Conservation (phyloP, 2,329 filamentous ascomycete genomes). For the Pyrenochaeta sp. region DNA sequence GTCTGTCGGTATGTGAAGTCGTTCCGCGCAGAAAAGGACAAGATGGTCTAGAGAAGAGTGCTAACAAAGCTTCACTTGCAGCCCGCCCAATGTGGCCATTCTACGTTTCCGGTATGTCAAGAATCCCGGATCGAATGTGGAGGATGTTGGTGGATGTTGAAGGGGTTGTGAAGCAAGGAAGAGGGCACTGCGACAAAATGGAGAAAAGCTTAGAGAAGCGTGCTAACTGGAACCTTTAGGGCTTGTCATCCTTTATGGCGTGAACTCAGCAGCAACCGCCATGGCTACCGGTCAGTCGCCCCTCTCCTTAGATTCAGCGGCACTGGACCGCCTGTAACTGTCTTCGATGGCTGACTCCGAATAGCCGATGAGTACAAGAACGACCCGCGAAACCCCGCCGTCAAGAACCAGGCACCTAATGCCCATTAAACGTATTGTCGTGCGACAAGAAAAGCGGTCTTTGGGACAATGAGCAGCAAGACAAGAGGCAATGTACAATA, state of each 20-base stretch:
- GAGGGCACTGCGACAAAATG: conserved; percentile 12
- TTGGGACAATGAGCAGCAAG: conserved; percentile 25
- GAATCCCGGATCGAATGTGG: neutral
- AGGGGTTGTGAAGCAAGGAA: conserved; percentile 5
- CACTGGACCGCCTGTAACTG: neutral
- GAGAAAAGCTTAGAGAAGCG: conserved; percentile 2
- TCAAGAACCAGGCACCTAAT: conserved; percentile 42
- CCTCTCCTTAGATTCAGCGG: neutral
- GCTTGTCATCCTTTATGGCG: conserved; percentile 85
- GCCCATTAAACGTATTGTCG: conserved; percentile 36
- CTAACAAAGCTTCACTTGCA: conserved; percentile 57
- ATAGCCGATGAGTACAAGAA: conserved; percentile 95
- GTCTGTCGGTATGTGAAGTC: conserved; percentile 56
- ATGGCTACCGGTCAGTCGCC: conserved; percentile 77
- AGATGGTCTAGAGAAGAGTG: conserved; percentile 15
- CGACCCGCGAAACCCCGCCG: conserved; percentile 83
- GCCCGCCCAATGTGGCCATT: conserved; percentile 93
- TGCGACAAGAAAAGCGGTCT: conserved; percentile 18
- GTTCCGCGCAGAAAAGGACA: conserved; percentile 3
- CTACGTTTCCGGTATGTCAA: conserved; percentile 86
- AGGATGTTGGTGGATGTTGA: neutral
- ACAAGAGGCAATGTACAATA: conserved; percentile 48
- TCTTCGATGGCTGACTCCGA: conserved; percentile 26
- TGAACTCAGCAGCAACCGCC: conserved; percentile 82
- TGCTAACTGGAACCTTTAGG: conserved; percentile 61